Conservation (phyloP, 768 basidiomycete species). For the Gautieria morchelliformis region DNA sequence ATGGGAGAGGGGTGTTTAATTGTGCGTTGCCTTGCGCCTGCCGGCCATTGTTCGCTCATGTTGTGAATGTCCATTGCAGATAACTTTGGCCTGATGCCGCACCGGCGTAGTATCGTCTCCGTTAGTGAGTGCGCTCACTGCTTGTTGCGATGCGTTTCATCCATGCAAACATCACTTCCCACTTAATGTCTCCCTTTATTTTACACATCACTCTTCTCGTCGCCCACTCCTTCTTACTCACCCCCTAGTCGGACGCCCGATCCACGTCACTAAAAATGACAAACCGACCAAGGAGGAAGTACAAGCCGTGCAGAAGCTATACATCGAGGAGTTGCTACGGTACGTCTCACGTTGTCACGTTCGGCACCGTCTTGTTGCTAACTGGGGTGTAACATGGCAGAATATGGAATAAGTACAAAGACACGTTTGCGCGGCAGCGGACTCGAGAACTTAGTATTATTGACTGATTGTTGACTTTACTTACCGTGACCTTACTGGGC, state of each 20-base stretch:
- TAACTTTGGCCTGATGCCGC: conserved; percentile 92
- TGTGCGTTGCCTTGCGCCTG: conserved; percentile 37
- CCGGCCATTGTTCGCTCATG: too few relatives aligned
- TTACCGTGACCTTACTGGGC: too few relatives aligned
- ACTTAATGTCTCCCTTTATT: not conserved
- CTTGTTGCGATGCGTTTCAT: conserved; percentile 1
- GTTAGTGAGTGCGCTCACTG: conserved; percentile 60
- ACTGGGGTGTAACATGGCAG: conserved; percentile 27
- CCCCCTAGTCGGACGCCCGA: conserved; percentile 73
- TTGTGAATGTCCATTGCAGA: conserved; percentile 35
- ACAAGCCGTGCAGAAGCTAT: conserved; percentile 65
- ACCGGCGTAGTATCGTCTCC: conserved; percentile 89
- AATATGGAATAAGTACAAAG: conserved; percentile 96
- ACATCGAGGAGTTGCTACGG: conserved; percentile 91
- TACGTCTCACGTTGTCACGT: conserved; percentile 25
- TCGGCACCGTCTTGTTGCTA: not conserved
- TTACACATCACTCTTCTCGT: too few relatives aligned
- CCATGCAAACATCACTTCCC: not conserved
- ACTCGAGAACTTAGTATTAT: conserved; percentile 71
- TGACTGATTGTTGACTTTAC: conserved; percentile 31
- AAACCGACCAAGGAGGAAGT: conserved; percentile 80
- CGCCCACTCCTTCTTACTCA: not conserved
- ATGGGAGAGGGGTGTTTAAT: conserved; percentile 89
- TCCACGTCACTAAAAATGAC: conserved; percentile 65
- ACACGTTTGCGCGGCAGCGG: conserved; percentile 80